A percentile compares a stretch with the other conserved stretches of the same genome.
These are phyloP conservation scores for Nemania serpens DNA, from an alignment of 2,329 filamentous ascomycete species.

Conservation along the genomic window DNA sequence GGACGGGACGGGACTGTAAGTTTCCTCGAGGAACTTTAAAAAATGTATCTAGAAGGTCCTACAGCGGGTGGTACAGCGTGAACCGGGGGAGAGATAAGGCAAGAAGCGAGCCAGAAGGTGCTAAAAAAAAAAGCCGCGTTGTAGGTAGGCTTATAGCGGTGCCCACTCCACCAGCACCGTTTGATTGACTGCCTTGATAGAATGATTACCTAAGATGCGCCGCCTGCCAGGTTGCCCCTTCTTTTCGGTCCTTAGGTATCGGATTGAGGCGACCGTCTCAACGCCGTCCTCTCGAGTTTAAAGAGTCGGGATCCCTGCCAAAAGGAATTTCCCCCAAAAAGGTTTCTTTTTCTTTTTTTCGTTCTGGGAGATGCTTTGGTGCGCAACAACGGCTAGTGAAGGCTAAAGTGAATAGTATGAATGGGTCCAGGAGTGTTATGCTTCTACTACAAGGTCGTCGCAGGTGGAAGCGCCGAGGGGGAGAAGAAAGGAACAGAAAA, in stretches of 20 bases:
- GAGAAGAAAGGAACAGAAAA: background rate
- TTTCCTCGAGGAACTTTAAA: slow-evolving; percentile 16
- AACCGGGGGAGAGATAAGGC: background rate
- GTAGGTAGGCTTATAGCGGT: slow-evolving; percentile 16
- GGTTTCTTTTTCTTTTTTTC: too few species aligned
- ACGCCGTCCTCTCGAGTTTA: slow-evolving; percentile 10
- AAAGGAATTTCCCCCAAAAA: background rate
- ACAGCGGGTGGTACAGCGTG: slow-evolving; percentile 9
- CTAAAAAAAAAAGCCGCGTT: slow-evolving; percentile 18
- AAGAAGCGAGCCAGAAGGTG: slow-evolving; percentile 18
- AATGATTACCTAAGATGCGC: slow-evolving; percentile 26
- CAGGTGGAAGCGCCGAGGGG: slow-evolving; percentile 4
- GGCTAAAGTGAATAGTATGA: slow-evolving; percentile 1
- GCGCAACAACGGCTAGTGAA: background rate
- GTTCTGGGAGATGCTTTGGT: background rate
- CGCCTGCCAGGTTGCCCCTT: slow-evolving; percentile 5
- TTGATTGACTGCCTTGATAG: background rate
- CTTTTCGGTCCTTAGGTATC: background rate
- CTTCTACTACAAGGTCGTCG: slow-evolving; percentile 8
- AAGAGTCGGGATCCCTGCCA: slow-evolving; percentile 19
- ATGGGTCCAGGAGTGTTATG: slow-evolving; percentile 8
- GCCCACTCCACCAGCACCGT: slow-evolving; percentile 26
- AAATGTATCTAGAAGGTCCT: background rate
- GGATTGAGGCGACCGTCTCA: slow-evolving; percentile 8
- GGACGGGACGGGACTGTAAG: slow-evolving; percentile 37